Evolutionary conservation across 1,284 basidiomycete species (phyloP), one percentile per base, ranked within the genome.

Genomic region (Rugiboletus extremiorientalis): DNA sequence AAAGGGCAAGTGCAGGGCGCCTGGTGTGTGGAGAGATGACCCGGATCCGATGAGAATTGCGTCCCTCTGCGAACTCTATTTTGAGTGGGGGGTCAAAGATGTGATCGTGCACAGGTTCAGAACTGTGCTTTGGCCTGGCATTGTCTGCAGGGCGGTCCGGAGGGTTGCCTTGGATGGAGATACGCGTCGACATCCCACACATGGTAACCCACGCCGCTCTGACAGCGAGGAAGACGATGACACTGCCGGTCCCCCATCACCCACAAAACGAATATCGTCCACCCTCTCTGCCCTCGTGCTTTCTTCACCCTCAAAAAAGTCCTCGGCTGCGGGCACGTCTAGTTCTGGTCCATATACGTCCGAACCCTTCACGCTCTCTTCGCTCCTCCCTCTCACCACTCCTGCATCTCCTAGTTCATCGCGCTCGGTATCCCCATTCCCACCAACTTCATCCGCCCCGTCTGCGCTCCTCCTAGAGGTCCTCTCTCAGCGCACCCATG

Each of bases 21-120:
- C 36, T 15, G 65, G 82, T 15, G 76, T 74, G 12, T 86, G 85
- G 84, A 73, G 72, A 42, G 81, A 82, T 59, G 88, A 92, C 58
- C 87, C 88, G 1, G 83, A 90, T 66, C 74, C 94, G 1, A 84
- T 84, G 25, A 84, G 82, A 54, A 80, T 94, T 22, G 91, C 92
- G 0, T 80, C 76, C 7, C 77, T 87, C 2, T 95, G 92, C 74
- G 93, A 96, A 71, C 78, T 85, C 49, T 91, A 88, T 67, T 96
- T 96, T 63, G 93, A 95, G 67, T 96, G 93, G 93, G 93, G 92
- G 0, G 86, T 91, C 44, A 84, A 80, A 60, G 88, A 92, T 50
- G 77, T 83, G 9, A 89, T 93, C 59, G 79, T 92, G 62, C 89
- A 91, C 60, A 84, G 90, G 10, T 92, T 92, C 67, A 77, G 88